These are phyloP conservation scores for cucumber (Cucumis sativus) DNA, from an alignment of 306 rosid species.

Conservation along the genomic window DNA sequence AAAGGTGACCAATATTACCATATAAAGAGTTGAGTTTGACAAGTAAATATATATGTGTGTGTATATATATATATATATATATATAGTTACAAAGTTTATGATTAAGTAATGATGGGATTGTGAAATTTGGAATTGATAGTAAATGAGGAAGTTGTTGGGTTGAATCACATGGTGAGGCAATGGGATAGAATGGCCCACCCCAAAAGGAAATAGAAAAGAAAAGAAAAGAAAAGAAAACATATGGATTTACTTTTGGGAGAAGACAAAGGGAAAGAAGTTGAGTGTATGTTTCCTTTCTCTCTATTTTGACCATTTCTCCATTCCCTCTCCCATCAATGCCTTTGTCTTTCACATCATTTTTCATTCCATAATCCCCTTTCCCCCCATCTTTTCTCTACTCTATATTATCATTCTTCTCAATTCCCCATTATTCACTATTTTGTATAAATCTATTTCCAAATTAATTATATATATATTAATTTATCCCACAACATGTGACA, in stretches of 20 bases:
- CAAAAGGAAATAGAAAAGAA: no score
- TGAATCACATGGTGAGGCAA: constrained; percentile 1
- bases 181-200: constrained; percentile 10
- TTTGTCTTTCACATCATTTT: neutral
- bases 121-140: neutral
- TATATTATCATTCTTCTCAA: neutral
- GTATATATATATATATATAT: no score
- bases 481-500: no score
- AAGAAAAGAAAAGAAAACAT: no score
- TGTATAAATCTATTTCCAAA: no score
- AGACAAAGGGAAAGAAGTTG: no score
- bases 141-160: neutral
- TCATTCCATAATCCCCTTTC: neutral
- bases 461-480: no score
- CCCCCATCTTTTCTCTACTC: neutral
- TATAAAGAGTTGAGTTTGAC: neutral
- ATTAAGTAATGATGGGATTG: neutral
- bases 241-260: no score
- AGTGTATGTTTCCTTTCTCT: neutral
- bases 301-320: neutral
- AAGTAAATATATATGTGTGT: no score
- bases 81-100: neutral
- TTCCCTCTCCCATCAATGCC: neutral
- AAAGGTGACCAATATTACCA: no score
- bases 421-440: no score